A percentile compares a stretch with the other conserved stretches of the same genome.
Evolutionary conservation across 306 rosid species (phyloP).

Genomic region (Glycine soja): DNA sequence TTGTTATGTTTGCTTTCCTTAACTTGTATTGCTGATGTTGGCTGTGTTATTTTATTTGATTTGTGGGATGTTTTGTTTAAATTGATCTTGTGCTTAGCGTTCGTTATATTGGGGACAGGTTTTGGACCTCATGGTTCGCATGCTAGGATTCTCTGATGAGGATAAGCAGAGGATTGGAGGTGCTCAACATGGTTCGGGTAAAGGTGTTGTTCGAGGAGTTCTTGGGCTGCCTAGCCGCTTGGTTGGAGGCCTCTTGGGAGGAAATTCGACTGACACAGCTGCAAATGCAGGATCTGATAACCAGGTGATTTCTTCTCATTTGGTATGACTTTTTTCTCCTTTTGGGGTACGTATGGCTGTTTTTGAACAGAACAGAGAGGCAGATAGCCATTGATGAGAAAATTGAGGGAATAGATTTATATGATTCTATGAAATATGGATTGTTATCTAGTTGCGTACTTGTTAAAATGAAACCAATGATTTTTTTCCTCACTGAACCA

Average conservation of each 20-base stretch:
- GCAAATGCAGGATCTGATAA: slow-evolving; percentile 60
- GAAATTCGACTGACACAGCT: slow-evolving; percentile 52
- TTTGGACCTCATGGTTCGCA: slow-evolving; percentile 86
- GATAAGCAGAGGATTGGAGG: slow-evolving; percentile 82
- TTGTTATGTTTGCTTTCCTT: not conserved
- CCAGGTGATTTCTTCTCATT: slow-evolving; percentile 55
- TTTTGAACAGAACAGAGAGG: not conserved
- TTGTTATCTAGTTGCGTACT: slow-evolving; percentile 3
- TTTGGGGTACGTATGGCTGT: too few relatives aligned
- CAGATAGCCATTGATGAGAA: slow-evolving; percentile 6
- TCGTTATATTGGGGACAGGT: slow-evolving; percentile 54
- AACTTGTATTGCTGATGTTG: slow-evolving; percentile 22
- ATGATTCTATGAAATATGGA: not conserved
- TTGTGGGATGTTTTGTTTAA: not conserved
- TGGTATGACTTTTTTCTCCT: not conserved
- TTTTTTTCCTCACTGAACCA: not conserved
- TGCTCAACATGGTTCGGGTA: slow-evolving; percentile 74
- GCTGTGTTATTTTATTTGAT: slow-evolving; percentile 13
- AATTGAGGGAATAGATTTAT: slow-evolving; percentile 7
- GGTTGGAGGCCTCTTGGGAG: slow-evolving; percentile 83
- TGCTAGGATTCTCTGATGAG: slow-evolving; percentile 86
- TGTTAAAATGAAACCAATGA: not conserved
- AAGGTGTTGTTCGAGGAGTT: slow-evolving; percentile 89
- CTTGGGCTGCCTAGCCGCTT: slow-evolving; percentile 84
- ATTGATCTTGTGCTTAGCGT: too few relatives aligned